Evolutionary conservation across 345 rosid species (phyloP).

Genomic region (Boechera stricta): DNA sequence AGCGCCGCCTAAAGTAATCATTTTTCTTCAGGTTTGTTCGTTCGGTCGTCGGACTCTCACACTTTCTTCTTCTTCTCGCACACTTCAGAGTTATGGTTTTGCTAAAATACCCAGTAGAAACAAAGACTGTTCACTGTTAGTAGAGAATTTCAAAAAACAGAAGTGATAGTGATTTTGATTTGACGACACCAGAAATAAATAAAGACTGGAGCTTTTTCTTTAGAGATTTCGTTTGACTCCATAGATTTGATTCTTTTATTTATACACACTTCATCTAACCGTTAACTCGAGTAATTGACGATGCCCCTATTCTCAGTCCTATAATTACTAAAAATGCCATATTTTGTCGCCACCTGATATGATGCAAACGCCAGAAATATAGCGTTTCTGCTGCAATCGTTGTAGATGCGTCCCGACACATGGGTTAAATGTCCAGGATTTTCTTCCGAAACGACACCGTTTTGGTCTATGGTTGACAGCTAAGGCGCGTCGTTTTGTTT

Average conservation of each 20-base stretch:
- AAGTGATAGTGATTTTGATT: slow-evolving; percentile 2
- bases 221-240: neutral
- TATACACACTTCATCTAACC: neutral
- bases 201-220: neutral
- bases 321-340: neutral
- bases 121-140: neutral
- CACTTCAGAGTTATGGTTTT: neutral
- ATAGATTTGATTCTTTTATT: neutral
- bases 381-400: neutral
- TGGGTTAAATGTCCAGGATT: neutral
- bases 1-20: neutral
- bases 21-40: neutral
- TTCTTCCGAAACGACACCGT: no score
- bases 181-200: neutral
- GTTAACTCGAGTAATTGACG: neutral
- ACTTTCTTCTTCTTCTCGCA: neutral
- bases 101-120: neutral
- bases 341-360: neutral
- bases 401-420: no score
- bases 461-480: no score
- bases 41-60: neutral
- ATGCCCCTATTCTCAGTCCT: neutral
- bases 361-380: neutral
- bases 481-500: no score
- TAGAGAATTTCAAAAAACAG: neutral